A percentile compares a stretch with the other conserved stretches of the same genome.
phyloP scores from a whole-genome alignment of 768 basidiomycete genomes.

The Boletus subparvulus region DNA sequence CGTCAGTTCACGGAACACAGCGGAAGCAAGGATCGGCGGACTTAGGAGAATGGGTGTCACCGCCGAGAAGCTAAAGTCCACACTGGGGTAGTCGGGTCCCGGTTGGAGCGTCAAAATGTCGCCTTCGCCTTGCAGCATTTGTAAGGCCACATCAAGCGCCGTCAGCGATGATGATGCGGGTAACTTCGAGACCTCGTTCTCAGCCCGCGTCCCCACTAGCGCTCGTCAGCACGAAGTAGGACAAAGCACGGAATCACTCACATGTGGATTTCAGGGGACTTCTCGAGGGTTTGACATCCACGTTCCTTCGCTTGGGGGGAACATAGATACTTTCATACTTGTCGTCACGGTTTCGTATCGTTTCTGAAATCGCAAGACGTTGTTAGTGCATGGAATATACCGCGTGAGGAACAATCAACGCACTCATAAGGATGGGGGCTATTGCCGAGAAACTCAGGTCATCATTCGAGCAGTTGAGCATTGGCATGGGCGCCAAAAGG shows the following conservation, averaged over 20 bases:
- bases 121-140: neutral
- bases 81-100: neutral
- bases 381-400: neutral
- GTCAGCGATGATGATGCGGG: slow-evolving; percentile 4
- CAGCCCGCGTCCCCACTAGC: neutral
- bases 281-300: neutral
- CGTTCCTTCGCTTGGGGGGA: neutral
- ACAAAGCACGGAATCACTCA: slow-evolving; percentile 2
- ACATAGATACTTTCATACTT: neutral
- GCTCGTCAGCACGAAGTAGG: neutral
- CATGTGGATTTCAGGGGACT: slow-evolving; percentile 2
- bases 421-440: neutral
- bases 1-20: neutral
- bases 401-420: neutral
- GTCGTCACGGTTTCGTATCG: neutral
- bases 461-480: neutral
- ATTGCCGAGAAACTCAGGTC: slow-evolving; percentile 8
- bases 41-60: neutral
- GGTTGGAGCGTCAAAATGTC: neutral
- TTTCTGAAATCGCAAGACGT: neutral
- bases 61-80: slow-evolving; percentile 3
- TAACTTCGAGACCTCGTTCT: neutral
- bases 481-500: slow-evolving; percentile 1
- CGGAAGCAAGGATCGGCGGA: neutral
- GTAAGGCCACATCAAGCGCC: slow-evolving; percentile 1